Evolutionary conservation across 2,329 filamentous ascomycete species (phyloP).

Genomic region (Macrophomina phaseolina): DNA sequence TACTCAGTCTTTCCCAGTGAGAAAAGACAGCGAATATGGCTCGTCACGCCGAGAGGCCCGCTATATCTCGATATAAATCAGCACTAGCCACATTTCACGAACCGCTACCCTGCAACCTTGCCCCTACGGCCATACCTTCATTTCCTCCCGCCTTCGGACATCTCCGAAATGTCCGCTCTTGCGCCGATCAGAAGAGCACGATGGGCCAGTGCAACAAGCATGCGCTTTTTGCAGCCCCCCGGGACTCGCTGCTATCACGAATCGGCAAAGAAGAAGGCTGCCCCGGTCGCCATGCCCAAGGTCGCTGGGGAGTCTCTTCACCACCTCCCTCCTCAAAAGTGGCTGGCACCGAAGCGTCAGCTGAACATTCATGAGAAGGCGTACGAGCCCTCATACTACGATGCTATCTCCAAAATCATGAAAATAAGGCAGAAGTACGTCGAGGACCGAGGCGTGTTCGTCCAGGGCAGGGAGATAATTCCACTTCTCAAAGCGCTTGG

Average conservation of each 20-base stretch:
- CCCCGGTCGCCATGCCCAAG: neutral
- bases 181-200: neutral
- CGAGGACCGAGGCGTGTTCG: neutral
- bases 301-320: neutral
- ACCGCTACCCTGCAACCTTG: neutral
- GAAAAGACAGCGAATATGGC: neutral
- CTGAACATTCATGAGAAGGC: neutral
- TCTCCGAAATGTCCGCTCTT: neutral
- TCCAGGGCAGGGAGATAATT: neutral
- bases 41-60: neutral
- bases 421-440: neutral
- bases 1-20: conserved; percentile 1
- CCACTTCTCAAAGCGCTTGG: conserved; percentile 1
- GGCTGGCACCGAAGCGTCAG: neutral
- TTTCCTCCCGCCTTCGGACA: neutral
- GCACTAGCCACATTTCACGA: neutral
- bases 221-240: neutral
- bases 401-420: neutral
- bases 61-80: conserved; percentile 4
- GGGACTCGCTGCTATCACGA: neutral
- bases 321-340: neutral
- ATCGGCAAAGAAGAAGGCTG: conserved; percentile 1
- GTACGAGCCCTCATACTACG: neutral
- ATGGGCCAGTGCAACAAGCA: neutral
- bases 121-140: conserved; percentile 7